phyloP scores from a whole-genome alignment of 106 monocot genomes.

The Dioscorea dumetorum region DNA sequence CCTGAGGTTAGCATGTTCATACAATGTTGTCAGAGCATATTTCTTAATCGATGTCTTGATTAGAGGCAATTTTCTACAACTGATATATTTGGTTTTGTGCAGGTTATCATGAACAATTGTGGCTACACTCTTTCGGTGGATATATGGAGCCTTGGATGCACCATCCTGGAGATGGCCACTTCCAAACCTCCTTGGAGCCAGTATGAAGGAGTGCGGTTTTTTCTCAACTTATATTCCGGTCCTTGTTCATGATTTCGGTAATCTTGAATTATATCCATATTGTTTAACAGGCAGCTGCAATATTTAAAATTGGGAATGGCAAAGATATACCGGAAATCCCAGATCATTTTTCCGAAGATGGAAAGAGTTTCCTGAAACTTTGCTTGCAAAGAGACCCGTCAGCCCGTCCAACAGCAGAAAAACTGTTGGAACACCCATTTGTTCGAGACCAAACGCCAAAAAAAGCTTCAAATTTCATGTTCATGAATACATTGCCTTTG shows the following conservation, averaged over 20 bases:
- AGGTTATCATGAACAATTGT: constrained; percentile 82
- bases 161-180: constrained; percentile 92
- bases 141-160: constrained; percentile 99
- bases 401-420: constrained; percentile 60
- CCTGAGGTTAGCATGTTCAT: constrained; percentile 60
- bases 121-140: constrained; percentile 89
- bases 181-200: constrained; percentile 91
- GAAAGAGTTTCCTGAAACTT: constrained; percentile 58
- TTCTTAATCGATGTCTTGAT: not conserved
- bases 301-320: constrained; percentile 98
- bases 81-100: constrained; percentile 10
- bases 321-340: constrained; percentile 96
- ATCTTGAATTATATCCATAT: no score
- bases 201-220: constrained; percentile 63
- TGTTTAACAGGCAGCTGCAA: constrained; percentile 66
- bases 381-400: constrained; percentile 89
- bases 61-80: not conserved
- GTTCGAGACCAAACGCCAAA: constrained; percentile 44
- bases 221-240: not conserved
- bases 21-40: not conserved
- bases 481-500: constrained; percentile 22
- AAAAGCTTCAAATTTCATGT: constrained; percentile 25
- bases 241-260: no score
- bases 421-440: constrained; percentile 85
- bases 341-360: constrained; percentile 69